phyloP scores from a whole-genome alignment of 2,329 filamentous ascomycete genomes.

The Lachnellula subtilissima region DNA sequence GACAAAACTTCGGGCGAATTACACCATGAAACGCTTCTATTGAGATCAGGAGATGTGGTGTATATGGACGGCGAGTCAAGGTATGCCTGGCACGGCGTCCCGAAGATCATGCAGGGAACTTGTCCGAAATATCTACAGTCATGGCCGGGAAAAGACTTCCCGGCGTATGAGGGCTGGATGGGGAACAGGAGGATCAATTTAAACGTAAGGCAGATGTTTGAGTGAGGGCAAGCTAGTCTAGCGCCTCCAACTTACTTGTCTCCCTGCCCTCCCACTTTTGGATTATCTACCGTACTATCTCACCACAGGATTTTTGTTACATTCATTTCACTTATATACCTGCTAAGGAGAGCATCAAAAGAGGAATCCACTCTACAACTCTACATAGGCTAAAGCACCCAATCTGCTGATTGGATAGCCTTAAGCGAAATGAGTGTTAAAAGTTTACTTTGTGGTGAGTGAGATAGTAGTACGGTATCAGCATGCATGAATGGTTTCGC shows the following conservation, averaged over 20 bases:
- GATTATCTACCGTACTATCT: not conserved
- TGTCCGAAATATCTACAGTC: conserved; percentile 70
- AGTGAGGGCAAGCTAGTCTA: no score
- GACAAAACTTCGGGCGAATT: conserved; percentile 24
- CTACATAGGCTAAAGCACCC: no score
- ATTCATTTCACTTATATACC: no score
- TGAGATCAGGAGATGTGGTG: conserved; percentile 82
- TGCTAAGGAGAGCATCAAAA: no score
- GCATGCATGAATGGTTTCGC: no score
- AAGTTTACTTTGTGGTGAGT: no score
- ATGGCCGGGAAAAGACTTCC: conserved; percentile 59
- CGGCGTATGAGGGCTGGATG: conserved; percentile 84
- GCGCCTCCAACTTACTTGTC: no score
- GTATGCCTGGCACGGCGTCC: conserved; percentile 94
- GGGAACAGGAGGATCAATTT: conserved; percentile 80
- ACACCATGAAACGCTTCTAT: conserved; percentile 54
- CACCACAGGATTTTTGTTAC: no score
- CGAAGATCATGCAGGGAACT: conserved; percentile 73
- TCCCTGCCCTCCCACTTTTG: not conserved
- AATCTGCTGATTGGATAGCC: no score
- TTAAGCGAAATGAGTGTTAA: no score
- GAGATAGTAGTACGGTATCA: no score
- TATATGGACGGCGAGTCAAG: conserved; percentile 80
- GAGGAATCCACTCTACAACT: no score
- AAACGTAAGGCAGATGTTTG: conserved; percentile 85